These are phyloP conservation scores for Pseudogymnoascus sp. DNA, from an alignment of 2,329 filamentous ascomycete genomes.

Conservation along the genomic window DNA sequence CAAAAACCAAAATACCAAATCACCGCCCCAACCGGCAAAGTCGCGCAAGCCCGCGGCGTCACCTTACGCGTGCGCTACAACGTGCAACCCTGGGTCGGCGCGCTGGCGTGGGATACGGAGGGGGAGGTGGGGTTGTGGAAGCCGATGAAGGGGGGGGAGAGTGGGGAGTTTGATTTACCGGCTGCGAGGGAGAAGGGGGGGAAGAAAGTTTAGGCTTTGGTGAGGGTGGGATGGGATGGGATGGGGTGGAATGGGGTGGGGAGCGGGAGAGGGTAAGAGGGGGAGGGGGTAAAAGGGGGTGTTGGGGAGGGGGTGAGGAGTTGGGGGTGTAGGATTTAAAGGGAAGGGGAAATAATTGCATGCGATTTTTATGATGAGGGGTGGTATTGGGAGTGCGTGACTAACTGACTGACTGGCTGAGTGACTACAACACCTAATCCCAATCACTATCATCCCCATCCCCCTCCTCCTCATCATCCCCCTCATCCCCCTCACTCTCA, in stretches of 20 bases:
- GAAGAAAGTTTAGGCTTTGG: conserved; percentile 8
- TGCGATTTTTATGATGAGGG: background rate
- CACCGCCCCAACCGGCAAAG: conserved; percentile 73
- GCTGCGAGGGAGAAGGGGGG: conserved; percentile 50
- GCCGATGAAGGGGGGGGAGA: conserved; percentile 54
- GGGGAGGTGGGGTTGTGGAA: conserved; percentile 53
- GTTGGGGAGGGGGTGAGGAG: no score
- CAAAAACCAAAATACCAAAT: conserved; percentile 96
- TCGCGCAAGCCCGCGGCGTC: conserved; percentile 66
- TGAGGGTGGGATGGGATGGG: background rate
- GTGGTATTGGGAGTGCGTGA: background rate
- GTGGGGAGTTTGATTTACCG: conserved; percentile 56
- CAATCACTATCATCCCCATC: background rate
- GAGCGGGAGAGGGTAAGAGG: background rate
- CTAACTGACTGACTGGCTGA: background rate
- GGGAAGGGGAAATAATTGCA: background rate
- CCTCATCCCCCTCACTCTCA: background rate
- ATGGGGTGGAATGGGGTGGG: no score
- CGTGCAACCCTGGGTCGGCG: conserved; percentile 92
- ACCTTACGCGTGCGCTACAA: conserved; percentile 84
- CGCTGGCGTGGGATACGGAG: conserved; percentile 67
- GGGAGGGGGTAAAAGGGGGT: background rate
- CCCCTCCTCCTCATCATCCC: background rate
- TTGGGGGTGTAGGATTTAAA: background rate
- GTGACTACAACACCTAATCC: background rate